A percentile compares a stretch with the other conserved stretches of the same genome.
Evolutionary conservation across 257 asterid genomes (phyloP).

Genomic region (Primulina tabacum): DNA sequence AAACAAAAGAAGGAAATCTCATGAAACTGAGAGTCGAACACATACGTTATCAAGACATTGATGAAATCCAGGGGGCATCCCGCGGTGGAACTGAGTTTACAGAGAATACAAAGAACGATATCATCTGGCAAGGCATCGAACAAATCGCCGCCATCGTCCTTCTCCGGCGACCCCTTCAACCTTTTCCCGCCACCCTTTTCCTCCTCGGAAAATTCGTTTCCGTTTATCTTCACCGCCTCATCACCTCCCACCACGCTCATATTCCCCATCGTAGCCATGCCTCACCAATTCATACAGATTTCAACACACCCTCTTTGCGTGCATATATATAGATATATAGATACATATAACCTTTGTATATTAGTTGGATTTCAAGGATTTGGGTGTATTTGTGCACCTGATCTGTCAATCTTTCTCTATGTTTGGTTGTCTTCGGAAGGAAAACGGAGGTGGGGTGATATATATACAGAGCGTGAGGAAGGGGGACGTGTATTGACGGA

Average conservation of each 20-base stretch:
- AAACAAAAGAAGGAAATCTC: no score
- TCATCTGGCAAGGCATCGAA: conserved; percentile 80
- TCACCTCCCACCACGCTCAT: conserved; percentile 25
- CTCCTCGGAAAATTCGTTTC: conserved; percentile 27
- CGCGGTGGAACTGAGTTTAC: conserved; percentile 69
- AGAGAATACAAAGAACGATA: conserved; percentile 62
- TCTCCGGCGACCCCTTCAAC: conserved; percentile 31
- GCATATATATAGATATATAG: no score
- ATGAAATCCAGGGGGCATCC: conserved; percentile 62
- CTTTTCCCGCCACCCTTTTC: conserved; percentile 38
- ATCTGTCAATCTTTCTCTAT: no score
- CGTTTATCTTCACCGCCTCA: conserved; percentile 30
- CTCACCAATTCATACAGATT: not conserved
- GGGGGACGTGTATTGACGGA: no score
- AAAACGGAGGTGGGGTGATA: no score
- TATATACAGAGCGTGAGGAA: no score
- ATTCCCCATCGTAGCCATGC: not conserved
- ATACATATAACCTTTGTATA: no score
- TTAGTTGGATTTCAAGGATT: no score
- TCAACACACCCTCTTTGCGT: not conserved
- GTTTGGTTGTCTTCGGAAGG: no score
- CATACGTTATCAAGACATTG: conserved; percentile 69
- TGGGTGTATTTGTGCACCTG: no score
- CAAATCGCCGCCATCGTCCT: conserved; percentile 31
- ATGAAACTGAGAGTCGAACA: not conserved